phyloP scores from a whole-genome alignment of 495 filamentous ascomycete genomes.

The Tuber melanosporum region DNA sequence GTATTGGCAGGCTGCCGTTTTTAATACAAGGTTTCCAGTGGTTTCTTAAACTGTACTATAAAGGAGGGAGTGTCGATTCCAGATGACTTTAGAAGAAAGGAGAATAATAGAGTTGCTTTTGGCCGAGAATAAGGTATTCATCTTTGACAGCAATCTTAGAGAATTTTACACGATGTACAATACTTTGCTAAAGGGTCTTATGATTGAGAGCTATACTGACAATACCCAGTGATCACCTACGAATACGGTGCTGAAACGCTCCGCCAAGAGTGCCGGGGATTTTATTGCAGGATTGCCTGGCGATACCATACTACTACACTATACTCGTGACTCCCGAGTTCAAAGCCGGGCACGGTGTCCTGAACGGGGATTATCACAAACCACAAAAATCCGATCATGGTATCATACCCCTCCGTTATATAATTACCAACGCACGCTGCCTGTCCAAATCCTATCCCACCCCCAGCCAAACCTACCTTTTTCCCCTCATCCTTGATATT shows the following conservation, averaged over 20 bases:
- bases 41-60: not conserved
- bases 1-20: not conserved
- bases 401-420: not conserved
- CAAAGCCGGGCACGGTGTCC: too few species aligned
- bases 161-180: not conserved
- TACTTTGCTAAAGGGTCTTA: not conserved
- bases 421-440: not conserved
- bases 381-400: too few species aligned
- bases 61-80: not conserved
- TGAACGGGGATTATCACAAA: too few species aligned
- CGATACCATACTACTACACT: too few species aligned
- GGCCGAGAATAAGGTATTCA: not conserved
- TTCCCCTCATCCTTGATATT: not conserved
- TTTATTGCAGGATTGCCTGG: not conserved
- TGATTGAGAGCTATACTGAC: not conserved
- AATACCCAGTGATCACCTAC: not conserved
- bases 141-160: not conserved
- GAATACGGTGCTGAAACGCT: not conserved
- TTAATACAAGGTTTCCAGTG: not conserved
- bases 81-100: not conserved
- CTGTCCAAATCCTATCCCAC: not conserved
- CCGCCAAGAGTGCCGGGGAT: too few species aligned
- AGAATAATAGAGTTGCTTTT: not conserved
- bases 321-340: too few species aligned
- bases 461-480: not conserved